Base-by-base conservation (phyloP, 75 land plant genomes). In the Sequoiadendron giganteum region DNA sequence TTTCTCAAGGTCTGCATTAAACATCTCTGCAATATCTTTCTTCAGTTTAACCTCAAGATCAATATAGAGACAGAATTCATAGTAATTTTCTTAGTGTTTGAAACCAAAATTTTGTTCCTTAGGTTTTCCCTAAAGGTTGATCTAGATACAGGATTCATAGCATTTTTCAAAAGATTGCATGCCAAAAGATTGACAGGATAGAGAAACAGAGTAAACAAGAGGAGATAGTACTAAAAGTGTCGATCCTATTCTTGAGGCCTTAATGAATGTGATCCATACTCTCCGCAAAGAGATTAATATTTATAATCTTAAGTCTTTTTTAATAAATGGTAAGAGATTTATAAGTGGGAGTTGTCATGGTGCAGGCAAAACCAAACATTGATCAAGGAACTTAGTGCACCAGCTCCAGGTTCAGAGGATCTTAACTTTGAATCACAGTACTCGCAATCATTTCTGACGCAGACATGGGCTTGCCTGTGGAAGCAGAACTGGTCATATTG, bases 401-500 rank as follows among this genome's bases (percentile, higher is more conserved):
- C 91, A 2, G 45, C 73, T 32, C 65, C 75, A 10, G 88, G 91
- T 34, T 83, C 91, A 16, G 86, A 86, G 11, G 91, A 93, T 82
- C 65, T 93, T 15, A 13, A 42, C 77, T 93, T 93, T 65, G 65
- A 81, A 18, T 88, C 87, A 1, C 65, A 88, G 75, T 92, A 79
- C 87, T 88, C 93, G 1, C 91, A 92, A 70, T 25, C 84, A 45
- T 93, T 93, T 68, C 79, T 58, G 61, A 83, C 19, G 4, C 94
- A 93, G 48, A 77, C 70, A 5, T 52, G 38, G 47, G 91, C 94
- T 38, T 93, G 93, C n/a, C 84, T 93, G 40, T 92, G 93, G 93
- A 93, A 93, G 85, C 93, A 90, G 77, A 85, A 92, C 30, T 88
- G 89, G 91, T 90, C 93, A 16, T 93, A 93, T 48, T 93, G 91